Evolutionary conservation across 2,329 filamentous ascomycete species (phyloP), one percentile per base, ranked within the genome.

Genomic region (Fusarium compactum): DNA sequence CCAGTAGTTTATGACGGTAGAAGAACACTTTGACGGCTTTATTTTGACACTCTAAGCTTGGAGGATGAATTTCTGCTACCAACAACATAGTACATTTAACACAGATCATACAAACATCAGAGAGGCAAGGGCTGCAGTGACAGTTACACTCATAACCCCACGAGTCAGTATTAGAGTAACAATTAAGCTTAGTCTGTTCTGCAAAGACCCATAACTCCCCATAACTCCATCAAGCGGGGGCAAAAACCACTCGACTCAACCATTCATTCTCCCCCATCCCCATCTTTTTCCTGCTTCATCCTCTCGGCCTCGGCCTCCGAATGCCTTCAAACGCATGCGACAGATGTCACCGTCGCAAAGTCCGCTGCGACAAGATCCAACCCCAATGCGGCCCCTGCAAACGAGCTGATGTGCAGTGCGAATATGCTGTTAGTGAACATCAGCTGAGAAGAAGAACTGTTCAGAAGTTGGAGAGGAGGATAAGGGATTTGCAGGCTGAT

Each of bases 341-440:
- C 44, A 77, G 79, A 53, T 82, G 82, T 65, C 81, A 83, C 67
- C 76, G 77, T 38, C 74, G 81, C 45, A 83, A 83, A 64, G 80
- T 79, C 32, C 77, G 77, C 41, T 83, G 82, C 65, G 80, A 83
- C 73, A 82, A 81, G 55, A 63, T 70, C 24, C 77, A 75, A 8
- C 81, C 80, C 5, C 72, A 76, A 38, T 83, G 82, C 58, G 71
- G 74, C 6, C 74, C 77, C 8, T 83, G 82, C 64, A 69, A 70
- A n/a, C 76, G 78, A 44, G 78, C 78, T 46, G 76, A 74, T 10
- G 74, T 76, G 7, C 48, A 67, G 6, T 83, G 82, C 55, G 69
- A 75, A 6, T 81, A 83, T 67, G 76, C 77, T 30, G 72, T 77
- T 52, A 74, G 76, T 41, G 76, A 79, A 29, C 74, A 76, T 34